phyloP scores from a whole-genome alignment of 495 filamentous ascomycete species.

The Tuber magnatum region DNA sequence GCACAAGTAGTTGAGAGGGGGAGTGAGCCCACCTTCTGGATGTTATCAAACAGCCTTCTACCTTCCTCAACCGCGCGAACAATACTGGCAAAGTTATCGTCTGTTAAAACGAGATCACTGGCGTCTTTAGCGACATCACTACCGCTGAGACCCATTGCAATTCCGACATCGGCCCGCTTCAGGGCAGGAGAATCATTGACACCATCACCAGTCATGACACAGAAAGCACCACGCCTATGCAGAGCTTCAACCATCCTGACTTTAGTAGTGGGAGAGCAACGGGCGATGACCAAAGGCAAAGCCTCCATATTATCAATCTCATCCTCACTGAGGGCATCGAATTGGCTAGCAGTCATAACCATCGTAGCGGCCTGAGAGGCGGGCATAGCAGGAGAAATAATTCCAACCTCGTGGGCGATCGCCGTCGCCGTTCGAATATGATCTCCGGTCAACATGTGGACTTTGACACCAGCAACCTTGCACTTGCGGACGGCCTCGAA shows the following conservation, averaged over 20 bases:
- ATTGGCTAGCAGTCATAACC: conserved; percentile 64
- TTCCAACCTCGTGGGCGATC: conserved; percentile 53
- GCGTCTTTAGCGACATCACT: conserved; percentile 85
- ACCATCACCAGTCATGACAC: conserved; percentile 85
- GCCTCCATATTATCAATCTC: conserved; percentile 60
- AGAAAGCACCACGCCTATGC: conserved; percentile 58
- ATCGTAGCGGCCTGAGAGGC: conserved; percentile 42
- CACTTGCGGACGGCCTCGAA: conserved; percentile 50
- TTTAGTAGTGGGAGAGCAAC: conserved; percentile 65
- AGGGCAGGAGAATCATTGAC: conserved; percentile 81
- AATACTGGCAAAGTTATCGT: conserved; percentile 80
- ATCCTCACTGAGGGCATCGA: conserved; percentile 57
- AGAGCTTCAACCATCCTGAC: conserved; percentile 72
- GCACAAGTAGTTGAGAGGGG: neutral
- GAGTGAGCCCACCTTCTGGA: conserved; percentile 51
- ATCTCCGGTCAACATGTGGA: conserved; percentile 63
- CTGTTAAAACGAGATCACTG: conserved; percentile 69
- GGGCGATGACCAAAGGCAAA: conserved; percentile 62
- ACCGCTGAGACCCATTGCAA: conserved; percentile 71
- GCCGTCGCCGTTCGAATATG: conserved; percentile 57
- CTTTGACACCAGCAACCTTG: conserved; percentile 51
- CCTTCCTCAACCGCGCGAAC: conserved; percentile 59
- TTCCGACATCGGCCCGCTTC: conserved; percentile 74
- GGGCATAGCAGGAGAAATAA: conserved; percentile 38
- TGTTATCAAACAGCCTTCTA: conserved; percentile 59